Percentiles rank a stretch among this genome's conserved stretches.
These are phyloP conservation scores for Cenchrus fungigraminus DNA, from an alignment of 176 grass and related monocot species.

Conservation along the genomic window DNA sequence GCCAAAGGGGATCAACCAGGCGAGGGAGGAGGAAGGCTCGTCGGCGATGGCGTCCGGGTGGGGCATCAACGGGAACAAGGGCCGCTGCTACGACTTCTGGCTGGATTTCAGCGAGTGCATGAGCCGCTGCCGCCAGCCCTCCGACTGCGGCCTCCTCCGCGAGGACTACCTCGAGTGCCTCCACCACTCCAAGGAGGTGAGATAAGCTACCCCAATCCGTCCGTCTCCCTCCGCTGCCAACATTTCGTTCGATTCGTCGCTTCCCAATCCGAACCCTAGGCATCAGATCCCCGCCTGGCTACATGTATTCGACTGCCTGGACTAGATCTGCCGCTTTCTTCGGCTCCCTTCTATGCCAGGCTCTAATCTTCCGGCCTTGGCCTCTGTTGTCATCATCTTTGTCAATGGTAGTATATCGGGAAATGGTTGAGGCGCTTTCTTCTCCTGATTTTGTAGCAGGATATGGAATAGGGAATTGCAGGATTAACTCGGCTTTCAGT, in stretches of 20 bases:
- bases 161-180: constrained; percentile 99
- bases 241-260: background rate
- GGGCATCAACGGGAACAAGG: constrained; percentile 98
- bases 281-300: background rate
- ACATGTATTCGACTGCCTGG: background rate
- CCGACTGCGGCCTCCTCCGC: constrained; percentile 89
- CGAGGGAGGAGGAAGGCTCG: background rate
- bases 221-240: accelerated
- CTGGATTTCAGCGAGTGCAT: constrained; percentile 99
- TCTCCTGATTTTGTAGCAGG: background rate
- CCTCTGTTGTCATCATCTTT: background rate
- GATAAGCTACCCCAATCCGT: background rate
- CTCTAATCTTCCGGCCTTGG: background rate
- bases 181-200: constrained; percentile 96
- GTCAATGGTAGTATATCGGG: background rate
- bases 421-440: background rate
- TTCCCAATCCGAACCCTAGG: background rate
- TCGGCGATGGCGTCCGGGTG: constrained; percentile 84
- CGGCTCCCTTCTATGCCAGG: no score
- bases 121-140: constrained; percentile 91
- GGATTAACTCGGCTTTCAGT: background rate
- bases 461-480: background rate
- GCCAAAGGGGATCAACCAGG: background rate
- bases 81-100: constrained; percentile 99
- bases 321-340: constrained; percentile 23